phyloP scores from a whole-genome alignment of 495 filamentous ascomycete species.

The Rusavskia elegans region DNA sequence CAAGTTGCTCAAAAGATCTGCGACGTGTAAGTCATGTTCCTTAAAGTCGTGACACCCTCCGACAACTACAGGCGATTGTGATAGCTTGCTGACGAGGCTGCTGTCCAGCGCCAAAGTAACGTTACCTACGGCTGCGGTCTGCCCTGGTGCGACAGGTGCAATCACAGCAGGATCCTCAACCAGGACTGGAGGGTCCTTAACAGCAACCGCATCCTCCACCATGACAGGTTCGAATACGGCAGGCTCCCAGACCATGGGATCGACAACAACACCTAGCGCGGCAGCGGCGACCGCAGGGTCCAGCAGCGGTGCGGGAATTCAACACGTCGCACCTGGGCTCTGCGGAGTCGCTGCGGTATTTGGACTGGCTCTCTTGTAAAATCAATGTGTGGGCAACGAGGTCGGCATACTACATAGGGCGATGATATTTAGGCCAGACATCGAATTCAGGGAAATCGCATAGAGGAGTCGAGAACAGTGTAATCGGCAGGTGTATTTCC shows the following conservation, averaged over 20 bases:
- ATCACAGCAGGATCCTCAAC: not conserved
- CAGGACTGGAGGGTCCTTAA: not conserved
- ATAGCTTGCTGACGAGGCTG: not conserved
- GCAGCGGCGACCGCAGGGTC: not conserved
- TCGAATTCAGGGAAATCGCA: too few relatives aligned
- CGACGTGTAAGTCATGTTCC: constrained; percentile 9
- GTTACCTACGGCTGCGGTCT: not conserved
- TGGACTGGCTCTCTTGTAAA: not conserved
- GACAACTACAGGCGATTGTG: not conserved
- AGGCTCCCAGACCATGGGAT: not conserved
- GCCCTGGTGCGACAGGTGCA: not conserved
- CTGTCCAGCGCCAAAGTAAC: not conserved
- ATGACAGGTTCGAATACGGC: not conserved
- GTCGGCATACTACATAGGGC: too few relatives aligned
- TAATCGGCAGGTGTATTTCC: too few relatives aligned
- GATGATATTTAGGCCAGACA: too few relatives aligned
- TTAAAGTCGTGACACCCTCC: too few relatives aligned
- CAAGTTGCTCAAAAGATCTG: constrained; percentile 36
- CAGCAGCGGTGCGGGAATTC: not conserved
- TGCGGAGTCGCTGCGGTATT: not conserved
- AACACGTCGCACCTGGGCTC: not conserved
- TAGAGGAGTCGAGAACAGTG: too few relatives aligned
- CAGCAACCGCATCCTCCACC: not conserved
- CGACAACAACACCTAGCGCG: not conserved
- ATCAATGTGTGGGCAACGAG: too few relatives aligned